Base-by-base conservation (phyloP, 148 eudicot genomes). In the Linanthus parryae region DNA sequence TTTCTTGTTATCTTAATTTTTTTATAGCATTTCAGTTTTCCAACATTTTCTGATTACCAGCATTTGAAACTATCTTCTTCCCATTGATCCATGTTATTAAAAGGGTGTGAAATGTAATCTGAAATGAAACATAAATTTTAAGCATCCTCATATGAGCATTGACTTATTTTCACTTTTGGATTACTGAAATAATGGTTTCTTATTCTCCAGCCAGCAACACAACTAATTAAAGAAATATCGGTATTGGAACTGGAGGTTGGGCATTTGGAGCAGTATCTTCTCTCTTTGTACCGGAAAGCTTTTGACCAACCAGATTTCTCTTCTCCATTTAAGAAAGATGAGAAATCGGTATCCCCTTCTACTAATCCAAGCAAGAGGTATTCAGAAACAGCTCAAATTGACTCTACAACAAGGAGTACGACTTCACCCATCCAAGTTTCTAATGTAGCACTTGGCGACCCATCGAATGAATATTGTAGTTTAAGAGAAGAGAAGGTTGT, bases 261-360 rank as follows among this genome's bases (percentile, higher is more conserved):
- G 56, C 79, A 87, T 66, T 72, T 92, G 74, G 99, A 92, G 64
- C 90, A 83, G 42, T 84, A 92, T 71, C 94, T 92, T 64, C 88
- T 92, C 54, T 75, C 96, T 16, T 60, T 92, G 18, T 92, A 92
- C 69, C 69, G 96, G 48, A 78, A 80, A 74, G 95, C 99, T 40
- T 92, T 92, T 68, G 96, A 82, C 63, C 92, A 81, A 73, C 90
- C 84, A 66, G 52, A 61, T 8, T 65, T 87, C 44, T 67, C 84
- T 3, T 74, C 98, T 51, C 89, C 89, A 20, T 50, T 69, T 18
- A 41, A 56, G 23, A 81, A 74, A 49, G 76, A 69, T 52, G 81
- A 70, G 55, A 63, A 31, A 44, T 36, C 53, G 11, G 66, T 66
- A 54, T 63, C 91, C 41, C 76, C 82, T 26, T 29, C 57, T 37